Conservation (phyloP, 179 eudicot genomes). For the Gypsophila paniculata region DNA sequence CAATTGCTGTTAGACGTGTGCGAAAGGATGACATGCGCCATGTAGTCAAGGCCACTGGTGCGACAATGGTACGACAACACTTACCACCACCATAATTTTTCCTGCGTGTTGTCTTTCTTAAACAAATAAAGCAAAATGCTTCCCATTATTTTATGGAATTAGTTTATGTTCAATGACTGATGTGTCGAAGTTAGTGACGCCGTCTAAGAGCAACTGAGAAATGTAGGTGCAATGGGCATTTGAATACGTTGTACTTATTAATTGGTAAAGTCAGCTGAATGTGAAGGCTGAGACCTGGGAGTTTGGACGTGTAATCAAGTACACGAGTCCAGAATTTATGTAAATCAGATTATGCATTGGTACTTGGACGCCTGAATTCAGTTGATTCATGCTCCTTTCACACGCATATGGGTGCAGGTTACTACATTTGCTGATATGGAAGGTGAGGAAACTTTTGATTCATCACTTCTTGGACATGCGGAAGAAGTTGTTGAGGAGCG, state of each 20-base stretch:
- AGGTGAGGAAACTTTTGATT: slow-evolving; percentile 97
- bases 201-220: no score
- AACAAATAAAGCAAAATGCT: background rate
- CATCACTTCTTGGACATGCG: slow-evolving; percentile 83
- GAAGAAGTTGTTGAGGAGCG: slow-evolving; percentile 98
- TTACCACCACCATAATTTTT: background rate
- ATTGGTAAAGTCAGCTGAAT: background rate
- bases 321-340: background rate
- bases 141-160: no score
- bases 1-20: slow-evolving; percentile 93
- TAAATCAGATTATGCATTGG: background rate
- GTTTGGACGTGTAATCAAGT: background rate
- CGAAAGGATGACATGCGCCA: slow-evolving; percentile 89
- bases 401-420: slow-evolving; percentile 42
- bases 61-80: slow-evolving; percentile 63
- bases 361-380: background rate
- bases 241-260: background rate
- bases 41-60: slow-evolving; percentile 99
- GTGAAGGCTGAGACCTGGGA: background rate
- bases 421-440: slow-evolving; percentile 99
- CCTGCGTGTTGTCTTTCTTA: background rate
- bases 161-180: background rate
- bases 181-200: background rate
- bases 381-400: slow-evolving; percentile 6
- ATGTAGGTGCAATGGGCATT: background rate